A percentile compares a stretch with the other conserved stretches of the same genome.
Conservation (phyloP, 176 grass and related monocot species). For the Triticum monococcum region DNA sequence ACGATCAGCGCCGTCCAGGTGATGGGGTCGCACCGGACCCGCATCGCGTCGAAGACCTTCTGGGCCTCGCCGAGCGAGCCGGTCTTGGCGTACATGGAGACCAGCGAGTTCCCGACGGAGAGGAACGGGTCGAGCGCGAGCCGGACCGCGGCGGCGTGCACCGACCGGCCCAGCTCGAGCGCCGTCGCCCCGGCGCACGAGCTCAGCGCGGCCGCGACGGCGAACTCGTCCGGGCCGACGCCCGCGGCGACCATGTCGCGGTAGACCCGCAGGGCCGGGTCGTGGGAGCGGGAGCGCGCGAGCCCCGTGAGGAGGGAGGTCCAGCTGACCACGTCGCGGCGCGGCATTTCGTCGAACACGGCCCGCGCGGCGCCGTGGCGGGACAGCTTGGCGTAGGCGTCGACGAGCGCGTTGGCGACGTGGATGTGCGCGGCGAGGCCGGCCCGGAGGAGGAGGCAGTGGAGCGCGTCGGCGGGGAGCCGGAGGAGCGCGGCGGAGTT, state of each 20-base stretch:
- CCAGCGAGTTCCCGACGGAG: slow-evolving; percentile 58
- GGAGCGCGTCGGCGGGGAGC: slow-evolving; percentile 21
- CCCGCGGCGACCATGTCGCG: slow-evolving; percentile 32
- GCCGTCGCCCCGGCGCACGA: slow-evolving; percentile 39
- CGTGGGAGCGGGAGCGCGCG: slow-evolving; percentile 43
- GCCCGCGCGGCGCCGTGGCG: slow-evolving; percentile 16
- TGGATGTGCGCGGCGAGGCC: slow-evolving; percentile 55
- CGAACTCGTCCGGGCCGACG: slow-evolving; percentile 46
- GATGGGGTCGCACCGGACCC: slow-evolving; percentile 21
- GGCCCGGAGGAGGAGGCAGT: slow-evolving; percentile 32
- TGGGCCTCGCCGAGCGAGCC: slow-evolving; percentile 40
- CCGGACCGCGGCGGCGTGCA: slow-evolving; percentile 34
- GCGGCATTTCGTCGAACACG: slow-evolving; percentile 60
- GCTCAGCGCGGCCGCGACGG: slow-evolving; percentile 39
- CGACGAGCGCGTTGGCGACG: slow-evolving; percentile 64
- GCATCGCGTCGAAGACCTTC: slow-evolving; percentile 46
- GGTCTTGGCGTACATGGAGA: slow-evolving; percentile 67
- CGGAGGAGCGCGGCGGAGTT: slow-evolving; percentile 48
- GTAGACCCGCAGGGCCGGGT: slow-evolving; percentile 30
- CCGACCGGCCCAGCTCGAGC: slow-evolving; percentile 40
- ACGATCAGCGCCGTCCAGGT: slow-evolving; percentile 61
- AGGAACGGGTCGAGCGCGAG: slow-evolving; percentile 35
- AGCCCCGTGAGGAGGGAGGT: slow-evolving; percentile 61
- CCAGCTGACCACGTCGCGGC: slow-evolving; percentile 62
- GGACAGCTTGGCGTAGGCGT: slow-evolving; percentile 59